Evolutionary conservation across 352 stramenopile species (phyloP).

Genomic region (Phytopythium delawarense): DNA sequence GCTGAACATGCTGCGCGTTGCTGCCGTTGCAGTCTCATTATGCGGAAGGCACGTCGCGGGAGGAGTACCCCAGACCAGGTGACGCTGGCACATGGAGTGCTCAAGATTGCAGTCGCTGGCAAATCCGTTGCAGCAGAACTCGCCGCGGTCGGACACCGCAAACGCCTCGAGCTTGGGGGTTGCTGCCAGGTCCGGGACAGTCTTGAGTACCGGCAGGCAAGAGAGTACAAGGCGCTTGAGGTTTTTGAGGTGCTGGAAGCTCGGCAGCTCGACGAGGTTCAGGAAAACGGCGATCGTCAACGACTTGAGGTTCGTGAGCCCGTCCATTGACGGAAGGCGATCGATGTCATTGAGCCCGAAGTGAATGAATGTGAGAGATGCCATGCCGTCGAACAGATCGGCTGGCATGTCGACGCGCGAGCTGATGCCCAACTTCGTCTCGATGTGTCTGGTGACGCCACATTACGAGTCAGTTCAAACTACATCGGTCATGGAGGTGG

Average conservation of each 20-base stretch:
- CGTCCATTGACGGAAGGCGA: conserved; percentile 22
- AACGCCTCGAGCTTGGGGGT: conserved; percentile 18
- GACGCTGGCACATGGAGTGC: conserved; percentile 15
- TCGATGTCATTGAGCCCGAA: conserved; percentile 6
- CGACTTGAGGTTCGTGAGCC: conserved; percentile 28
- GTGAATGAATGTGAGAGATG: not conserved
- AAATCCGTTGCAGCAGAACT: conserved; percentile 33
- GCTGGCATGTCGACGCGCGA: not conserved
- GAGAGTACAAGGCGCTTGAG: conserved; percentile 25
- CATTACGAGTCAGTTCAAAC: not conserved
- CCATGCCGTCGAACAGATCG: conserved; percentile 11
- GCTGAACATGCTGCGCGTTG: conserved; percentile 3
- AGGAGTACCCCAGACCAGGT: conserved; percentile 18
- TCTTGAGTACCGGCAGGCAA: conserved; percentile 7
- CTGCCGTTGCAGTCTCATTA: conserved; percentile 6
- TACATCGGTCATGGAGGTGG: not conserved
- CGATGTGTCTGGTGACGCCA: not conserved
- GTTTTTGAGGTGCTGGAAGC: conserved; percentile 12
- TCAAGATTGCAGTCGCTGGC: conserved; percentile 14
- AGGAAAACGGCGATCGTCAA: conserved; percentile 20
- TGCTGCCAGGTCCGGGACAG: conserved; percentile 18
- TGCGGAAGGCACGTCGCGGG: conserved; percentile 12
- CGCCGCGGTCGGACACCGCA: conserved; percentile 11
- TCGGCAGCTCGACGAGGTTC: conserved; percentile 12
- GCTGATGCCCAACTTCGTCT: not conserved